Evolutionary conservation across 2,329 filamentous ascomycete genomes (phyloP).

Genomic region (Penicillium sclerotigenum): DNA sequence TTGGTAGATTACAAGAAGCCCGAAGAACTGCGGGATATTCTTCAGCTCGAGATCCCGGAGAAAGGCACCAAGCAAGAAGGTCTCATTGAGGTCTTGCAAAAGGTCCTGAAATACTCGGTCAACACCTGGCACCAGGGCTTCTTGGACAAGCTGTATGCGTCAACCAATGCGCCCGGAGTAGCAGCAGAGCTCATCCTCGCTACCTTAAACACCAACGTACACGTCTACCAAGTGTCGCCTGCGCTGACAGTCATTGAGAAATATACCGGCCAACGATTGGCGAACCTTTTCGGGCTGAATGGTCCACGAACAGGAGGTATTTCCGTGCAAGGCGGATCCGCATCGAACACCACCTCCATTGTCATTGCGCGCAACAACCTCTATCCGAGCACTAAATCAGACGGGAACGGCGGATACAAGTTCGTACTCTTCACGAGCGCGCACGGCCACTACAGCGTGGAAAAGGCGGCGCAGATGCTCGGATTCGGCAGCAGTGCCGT

Average conservation of each 20-base stretch:
- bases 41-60: conserved; percentile 55
- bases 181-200: conserved; percentile 80
- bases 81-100: conserved; percentile 65
- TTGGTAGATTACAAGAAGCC: conserved; percentile 64
- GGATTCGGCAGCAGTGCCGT: conserved; percentile 77
- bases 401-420: conserved; percentile 61
- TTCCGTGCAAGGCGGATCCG: conserved; percentile 73
- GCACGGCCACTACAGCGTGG: conserved; percentile 91
- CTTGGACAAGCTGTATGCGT: conserved; percentile 90
- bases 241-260: conserved; percentile 87
- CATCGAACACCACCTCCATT: conserved; percentile 80
- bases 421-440: conserved; percentile 85
- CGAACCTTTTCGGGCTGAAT: conserved; percentile 70
- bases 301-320: conserved; percentile 69
- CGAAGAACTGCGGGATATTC: conserved; percentile 56
- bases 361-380: conserved; percentile 84
- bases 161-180: conserved; percentile 82
- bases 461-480: conserved; percentile 89
- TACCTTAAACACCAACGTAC: conserved; percentile 86
- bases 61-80: conserved; percentile 63
- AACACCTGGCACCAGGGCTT: conserved; percentile 99
- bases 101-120: conserved; percentile 78
- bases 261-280: conserved; percentile 68
- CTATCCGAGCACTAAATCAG: conserved; percentile 71
- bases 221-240: conserved; percentile 92